Base-by-base conservation (phyloP, 208 protist genomes). In the Trypanosoma lewisi region DNA sequence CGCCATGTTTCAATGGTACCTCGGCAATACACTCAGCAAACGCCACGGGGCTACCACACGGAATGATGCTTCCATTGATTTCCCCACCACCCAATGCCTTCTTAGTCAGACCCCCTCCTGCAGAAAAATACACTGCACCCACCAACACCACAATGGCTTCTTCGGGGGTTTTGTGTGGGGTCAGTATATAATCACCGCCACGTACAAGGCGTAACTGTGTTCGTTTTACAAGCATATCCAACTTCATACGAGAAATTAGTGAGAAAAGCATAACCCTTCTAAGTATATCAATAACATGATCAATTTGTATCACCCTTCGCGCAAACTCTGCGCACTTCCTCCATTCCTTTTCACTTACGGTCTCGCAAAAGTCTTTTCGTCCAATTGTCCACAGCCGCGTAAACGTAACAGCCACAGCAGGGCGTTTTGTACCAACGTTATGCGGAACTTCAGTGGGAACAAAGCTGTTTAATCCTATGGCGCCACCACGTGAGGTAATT, bases 311-410 rank as follows among this genome's bases (percentile, higher is more conserved):
- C 28, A 61, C 30, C 58, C 72, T 50, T 21, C 57, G 33, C 0
- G 77, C 80, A 4, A 64, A 44, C 56, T 58, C 39, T 0, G 69
- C 51, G 61, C 78, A 87, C 25, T 45, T 57, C 21, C 65, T 60
- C 61, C 62, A 60, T 21, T 77, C 63, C 25, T 47, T 71, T 25
- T 48, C 61, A 37, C 72, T 70, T 31, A 80, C 80, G 25, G 73
- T 41, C 17, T 71, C 33, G 11, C 72, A 36, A 14, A 89, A 23
- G 6, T 36, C 47, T 8, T 33, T 19, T 9, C 76, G 30, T 4
- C 75, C 27, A 37, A 89, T 41, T n/a, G 60, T 44, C 86, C 86
- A 93, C 39, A 82, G 63, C 49, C 87, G 80, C 39, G 74, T 83
- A 63, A 88, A 87, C 23, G 48, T 67, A 0, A 54, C 37, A 14